Evolutionary conservation across 805 yeast species (phyloP).

Genomic region (Wilhelminamyces savonicus): DNA sequence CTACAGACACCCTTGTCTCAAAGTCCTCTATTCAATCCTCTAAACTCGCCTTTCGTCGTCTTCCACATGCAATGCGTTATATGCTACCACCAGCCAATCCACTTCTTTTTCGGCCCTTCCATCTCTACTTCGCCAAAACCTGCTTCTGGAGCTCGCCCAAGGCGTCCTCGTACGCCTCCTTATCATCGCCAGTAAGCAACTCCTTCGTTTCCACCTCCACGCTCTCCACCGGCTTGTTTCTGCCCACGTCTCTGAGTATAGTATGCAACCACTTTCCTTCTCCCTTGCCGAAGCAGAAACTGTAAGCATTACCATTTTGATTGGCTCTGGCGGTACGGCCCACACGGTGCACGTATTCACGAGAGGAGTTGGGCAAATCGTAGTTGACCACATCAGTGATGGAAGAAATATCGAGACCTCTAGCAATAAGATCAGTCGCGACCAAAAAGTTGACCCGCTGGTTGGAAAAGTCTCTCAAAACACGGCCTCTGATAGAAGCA

Average conservation of each 20-base stretch:
- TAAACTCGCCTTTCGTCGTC: no score
- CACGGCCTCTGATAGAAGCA: constrained; percentile 42
- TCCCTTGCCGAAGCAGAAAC: constrained; percentile 68
- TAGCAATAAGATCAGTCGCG: constrained; percentile 90
- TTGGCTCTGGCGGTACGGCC: constrained; percentile 98
- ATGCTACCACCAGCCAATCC: no score
- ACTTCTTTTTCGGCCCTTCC: no score
- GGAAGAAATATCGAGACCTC: constrained; percentile 81
- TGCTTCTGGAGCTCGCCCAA: constrained; percentile 20
- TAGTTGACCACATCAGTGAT: constrained; percentile 79
- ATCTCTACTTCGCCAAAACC: no score
- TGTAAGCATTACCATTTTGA: constrained; percentile 67
- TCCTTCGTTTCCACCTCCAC: constrained; percentile 16
- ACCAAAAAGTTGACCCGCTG: constrained; percentile 51
- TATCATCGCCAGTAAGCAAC: constrained; percentile 17
- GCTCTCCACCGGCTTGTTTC: constrained; percentile 15
- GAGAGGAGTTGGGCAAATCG: constrained; percentile 80
- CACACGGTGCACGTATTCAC: constrained; percentile 92
- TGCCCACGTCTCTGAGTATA: constrained; percentile 44
- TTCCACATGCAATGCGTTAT: no score
- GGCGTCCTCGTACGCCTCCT: constrained; percentile 16
- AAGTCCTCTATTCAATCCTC: no score
- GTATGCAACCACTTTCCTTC: constrained; percentile 62
- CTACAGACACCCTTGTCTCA: no score
- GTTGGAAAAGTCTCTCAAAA: constrained; percentile 53